phyloP scores from a whole-genome alignment of 1,139 yeast species.

The Candida neerlandica region DNA sequence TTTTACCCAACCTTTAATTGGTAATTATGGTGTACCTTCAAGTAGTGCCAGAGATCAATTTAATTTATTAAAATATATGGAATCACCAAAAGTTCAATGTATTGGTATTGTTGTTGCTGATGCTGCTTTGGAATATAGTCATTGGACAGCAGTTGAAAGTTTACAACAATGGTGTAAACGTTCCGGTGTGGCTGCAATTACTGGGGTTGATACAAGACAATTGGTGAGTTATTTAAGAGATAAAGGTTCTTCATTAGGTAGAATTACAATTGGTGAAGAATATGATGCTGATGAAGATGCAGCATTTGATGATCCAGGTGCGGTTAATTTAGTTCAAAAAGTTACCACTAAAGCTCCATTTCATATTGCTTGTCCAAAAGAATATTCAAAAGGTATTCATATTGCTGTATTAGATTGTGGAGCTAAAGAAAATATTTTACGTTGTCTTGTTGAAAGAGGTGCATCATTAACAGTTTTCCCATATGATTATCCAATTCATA shows the following conservation, averaged over 20 bases:
- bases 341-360: conserved; percentile 96
- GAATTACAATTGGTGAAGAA: conserved; percentile 86
- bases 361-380: conserved; percentile 73
- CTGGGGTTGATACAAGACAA: conserved; percentile 96
- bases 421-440: conserved; percentile 92
- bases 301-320: conserved; percentile 91
- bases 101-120: conserved; percentile 96
- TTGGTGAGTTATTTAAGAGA: conserved; percentile 92
- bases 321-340: conserved; percentile 85
- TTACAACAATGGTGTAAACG: conserved; percentile 94
- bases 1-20: conserved; percentile 95
- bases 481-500: conserved; percentile 88
- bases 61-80: conserved; percentile 85
- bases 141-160: conserved; percentile 98
- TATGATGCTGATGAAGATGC: conserved; percentile 91
- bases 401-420: conserved; percentile 97
- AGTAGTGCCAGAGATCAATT: conserved; percentile 77
- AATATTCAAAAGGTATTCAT: conserved; percentile 61
- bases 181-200: conserved; percentile 94
- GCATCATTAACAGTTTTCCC: conserved; percentile 97
- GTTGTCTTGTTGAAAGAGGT: conserved; percentile 92
- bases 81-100: conserved; percentile 89
- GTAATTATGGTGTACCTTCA: conserved; percentile 97
- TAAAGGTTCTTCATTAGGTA: conserved; percentile 90
- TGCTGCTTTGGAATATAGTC: conserved; percentile 92